Conservation (phyloP, 306 rosid genomes). For the Castanopsis chinensis region DNA sequence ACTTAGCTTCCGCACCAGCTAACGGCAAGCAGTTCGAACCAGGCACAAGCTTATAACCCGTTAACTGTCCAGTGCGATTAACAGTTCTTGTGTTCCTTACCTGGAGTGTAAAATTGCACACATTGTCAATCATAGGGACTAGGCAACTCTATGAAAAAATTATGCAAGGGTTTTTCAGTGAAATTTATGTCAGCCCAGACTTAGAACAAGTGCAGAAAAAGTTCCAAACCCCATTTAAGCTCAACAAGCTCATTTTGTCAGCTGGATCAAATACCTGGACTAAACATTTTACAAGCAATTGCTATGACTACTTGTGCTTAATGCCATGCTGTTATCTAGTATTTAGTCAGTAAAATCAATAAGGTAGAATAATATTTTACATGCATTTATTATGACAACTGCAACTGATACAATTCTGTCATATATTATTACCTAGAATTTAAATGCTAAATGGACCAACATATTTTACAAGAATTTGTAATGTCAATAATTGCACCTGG, state of each 20-base stretch:
- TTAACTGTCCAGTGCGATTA: conserved; percentile 76
- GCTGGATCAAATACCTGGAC: not conserved
- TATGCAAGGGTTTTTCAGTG: not conserved
- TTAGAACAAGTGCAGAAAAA: not conserved
- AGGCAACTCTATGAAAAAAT: not conserved
- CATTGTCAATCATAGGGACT: conserved; percentile 2
- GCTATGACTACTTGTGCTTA: not conserved
- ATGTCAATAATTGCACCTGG: not conserved
- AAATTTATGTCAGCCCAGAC: not conserved
- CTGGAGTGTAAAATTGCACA: conserved; percentile 35
- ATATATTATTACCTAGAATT: not conserved
- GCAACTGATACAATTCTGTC: not conserved
- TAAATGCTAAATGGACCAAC: not conserved
- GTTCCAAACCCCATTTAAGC: not conserved
- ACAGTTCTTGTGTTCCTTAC: conserved; percentile 69
- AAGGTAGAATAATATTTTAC: not conserved
- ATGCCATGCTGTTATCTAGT: not conserved
- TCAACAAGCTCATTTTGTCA: too few relatives aligned
- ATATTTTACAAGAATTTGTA: not conserved
- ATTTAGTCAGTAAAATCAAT: not conserved
- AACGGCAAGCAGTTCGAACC: conserved; percentile 77
- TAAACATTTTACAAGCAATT: not conserved
- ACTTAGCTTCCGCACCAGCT: conserved; percentile 79
- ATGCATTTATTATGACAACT: not conserved
- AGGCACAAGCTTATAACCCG: conserved; percentile 82